Conservation (phyloP, 2,329 filamentous ascomycete genomes). For the Phyllachora maydis region DNA sequence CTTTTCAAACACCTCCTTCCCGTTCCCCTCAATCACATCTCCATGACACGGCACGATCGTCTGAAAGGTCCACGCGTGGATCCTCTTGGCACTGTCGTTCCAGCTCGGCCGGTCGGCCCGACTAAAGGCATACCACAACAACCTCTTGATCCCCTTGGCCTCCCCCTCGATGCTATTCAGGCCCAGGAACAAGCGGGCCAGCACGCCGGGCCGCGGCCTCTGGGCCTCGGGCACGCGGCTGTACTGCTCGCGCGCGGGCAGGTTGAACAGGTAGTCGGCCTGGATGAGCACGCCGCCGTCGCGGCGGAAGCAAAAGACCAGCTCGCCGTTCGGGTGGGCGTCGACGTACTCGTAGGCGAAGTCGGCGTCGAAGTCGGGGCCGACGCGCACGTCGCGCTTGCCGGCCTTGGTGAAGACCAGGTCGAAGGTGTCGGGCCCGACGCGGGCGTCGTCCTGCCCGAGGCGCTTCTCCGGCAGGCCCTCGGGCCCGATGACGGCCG, state of each 20-base stretch:
- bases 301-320: slow-evolving; percentile 72
- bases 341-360: slow-evolving; percentile 76
- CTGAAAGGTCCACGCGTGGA: slow-evolving; percentile 67
- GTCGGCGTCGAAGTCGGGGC: slow-evolving; percentile 64
- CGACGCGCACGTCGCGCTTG: slow-evolving; percentile 31
- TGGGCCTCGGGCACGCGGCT: slow-evolving; percentile 29
- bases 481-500: slow-evolving; percentile 64
- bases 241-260: slow-evolving; percentile 77
- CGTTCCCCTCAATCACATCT: slow-evolving; percentile 57
- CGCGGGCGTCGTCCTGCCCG: slow-evolving; percentile 32
- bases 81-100: slow-evolving; percentile 44
- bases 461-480: slow-evolving; percentile 69
- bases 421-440: slow-evolving; percentile 35
- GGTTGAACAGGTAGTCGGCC: slow-evolving; percentile 82
- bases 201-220: slow-evolving; percentile 13
- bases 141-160: slow-evolving; percentile 57
- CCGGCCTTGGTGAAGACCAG: slow-evolving; percentile 43
- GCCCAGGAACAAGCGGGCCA: slow-evolving; percentile 21
- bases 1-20: slow-evolving; percentile 56
- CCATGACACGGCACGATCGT: slow-evolving; percentile 84
- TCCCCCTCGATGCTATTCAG: slow-evolving; percentile 42
- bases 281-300: slow-evolving; percentile 63
- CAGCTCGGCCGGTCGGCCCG: slow-evolving; percentile 43
- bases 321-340: slow-evolving; percentile 62
- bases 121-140: slow-evolving; percentile 58